A percentile compares a stretch with the other conserved stretches of the same genome.
Conservation (phyloP, 306 rosid genomes). For the Rubus idaeus region DNA sequence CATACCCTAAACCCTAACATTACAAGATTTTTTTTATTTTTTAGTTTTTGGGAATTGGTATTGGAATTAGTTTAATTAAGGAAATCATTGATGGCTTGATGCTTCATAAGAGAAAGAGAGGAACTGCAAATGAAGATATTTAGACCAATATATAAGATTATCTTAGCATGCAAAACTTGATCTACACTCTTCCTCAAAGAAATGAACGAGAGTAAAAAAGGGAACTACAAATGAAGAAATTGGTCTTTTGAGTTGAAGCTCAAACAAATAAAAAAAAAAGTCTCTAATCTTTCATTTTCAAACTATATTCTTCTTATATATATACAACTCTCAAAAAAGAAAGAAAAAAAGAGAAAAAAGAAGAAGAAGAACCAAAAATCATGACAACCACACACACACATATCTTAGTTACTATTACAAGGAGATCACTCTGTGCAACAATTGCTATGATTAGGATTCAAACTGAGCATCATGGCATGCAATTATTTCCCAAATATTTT, state of each 20-base stretch:
- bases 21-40: too few relatives aligned
- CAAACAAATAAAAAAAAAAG: too few relatives aligned
- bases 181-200: background rate
- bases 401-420: background rate
- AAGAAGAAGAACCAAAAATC: background rate
- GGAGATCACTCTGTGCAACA: background rate
- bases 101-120: too few relatives aligned
- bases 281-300: too few relatives aligned
- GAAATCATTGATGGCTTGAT: too few relatives aligned
- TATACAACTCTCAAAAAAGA: too few relatives aligned
- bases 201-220: too few relatives aligned
- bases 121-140: background rate
- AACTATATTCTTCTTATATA: too few relatives aligned
- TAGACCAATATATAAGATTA: slow-evolving; percentile 17
- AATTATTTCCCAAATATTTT: slow-evolving; percentile 20
- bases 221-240: background rate
- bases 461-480: slow-evolving; percentile 21
- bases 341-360: background rate
- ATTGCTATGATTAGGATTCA: slow-evolving; percentile 28
- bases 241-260: background rate
- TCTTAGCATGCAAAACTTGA: slow-evolving; percentile 9
- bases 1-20: too few relatives aligned
- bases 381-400: background rate
- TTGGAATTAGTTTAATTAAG: too few relatives aligned
- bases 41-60: too few relatives aligned